A percentile compares a stretch with the other conserved stretches of the same genome.
Evolutionary conservation across 2,329 filamentous ascomycete species (phyloP).

Genomic region (Pyrenophora teres): DNA sequence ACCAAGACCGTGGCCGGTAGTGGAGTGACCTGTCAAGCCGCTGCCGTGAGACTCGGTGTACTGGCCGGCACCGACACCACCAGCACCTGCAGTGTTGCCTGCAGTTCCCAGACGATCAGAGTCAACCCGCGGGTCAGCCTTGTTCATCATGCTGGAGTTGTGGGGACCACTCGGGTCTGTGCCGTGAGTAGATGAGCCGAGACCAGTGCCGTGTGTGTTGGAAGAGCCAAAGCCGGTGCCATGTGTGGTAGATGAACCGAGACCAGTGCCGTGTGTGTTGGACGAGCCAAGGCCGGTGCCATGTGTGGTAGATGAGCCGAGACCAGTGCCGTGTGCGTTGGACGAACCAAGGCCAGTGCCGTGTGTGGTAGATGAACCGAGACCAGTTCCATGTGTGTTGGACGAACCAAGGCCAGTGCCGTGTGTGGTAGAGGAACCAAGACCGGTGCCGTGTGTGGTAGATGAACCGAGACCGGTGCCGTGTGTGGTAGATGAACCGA

Average conservation of each 20-base stretch:
- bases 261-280: slow-evolving; percentile 6
- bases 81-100: slow-evolving; percentile 30
- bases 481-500: slow-evolving; percentile 9
- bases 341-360: slow-evolving; percentile 23
- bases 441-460: slow-evolving; percentile 1
- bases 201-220: background rate
- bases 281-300: slow-evolving; percentile 22
- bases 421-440: slow-evolving; percentile 10
- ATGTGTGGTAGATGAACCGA: background rate
- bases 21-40: slow-evolving; percentile 7
- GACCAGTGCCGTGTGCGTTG: slow-evolving; percentile 16
- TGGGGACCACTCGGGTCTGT: slow-evolving; percentile 8
- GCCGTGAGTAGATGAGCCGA: slow-evolving; percentile 11
- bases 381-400: too few species aligned
- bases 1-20: slow-evolving; percentile 8
- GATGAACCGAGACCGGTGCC: slow-evolving; percentile 12
- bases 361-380: slow-evolving; percentile 9
- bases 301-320: slow-evolving; percentile 8
- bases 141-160: slow-evolving; percentile 25
- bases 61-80: slow-evolving; percentile 18
- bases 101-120: slow-evolving; percentile 38
- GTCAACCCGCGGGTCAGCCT: slow-evolving; percentile 45
- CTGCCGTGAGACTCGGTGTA: slow-evolving; percentile 12
- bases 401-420: background rate
- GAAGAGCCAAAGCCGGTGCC: background rate